Evolutionary conservation across 2,329 filamentous ascomycete genomes (phyloP), one percentile per base, ranked within the genome.

Genomic region (Monascus ruber): DNA sequence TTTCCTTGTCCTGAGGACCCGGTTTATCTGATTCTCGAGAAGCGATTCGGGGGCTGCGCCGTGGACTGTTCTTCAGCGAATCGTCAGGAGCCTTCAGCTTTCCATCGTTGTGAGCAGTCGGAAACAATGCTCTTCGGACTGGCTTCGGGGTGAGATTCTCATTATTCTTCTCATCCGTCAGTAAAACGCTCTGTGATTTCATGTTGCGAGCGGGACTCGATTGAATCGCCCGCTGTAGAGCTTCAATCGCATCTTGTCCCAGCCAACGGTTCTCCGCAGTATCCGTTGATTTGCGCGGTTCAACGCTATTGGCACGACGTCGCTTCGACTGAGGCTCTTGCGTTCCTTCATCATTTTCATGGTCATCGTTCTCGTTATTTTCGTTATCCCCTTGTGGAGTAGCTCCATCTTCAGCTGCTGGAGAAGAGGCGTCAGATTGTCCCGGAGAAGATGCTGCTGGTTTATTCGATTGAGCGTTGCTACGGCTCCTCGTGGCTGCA

Each of bases 181-280:
- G 36, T 32, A 52, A 33, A 42, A 47, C 38, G 37, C 64, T 58
- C 36, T 66, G 67, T 35, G 56, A 64, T 41, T 69, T 69, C 40
- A 65, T 55, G 41, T 73, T 66, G 24, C 71, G 66, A 24, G 67
- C 71, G 9, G 77, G 77, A 47, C 77, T 81, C 4, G 77, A 80
- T 48, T 78, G 74, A 26, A 79, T 73, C 34, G 73, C 74, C 42
- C 72, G 68, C 42, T 65, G 62, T 33, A 75, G 58, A 6, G 69
- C 69, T 37, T 69, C 67, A 32, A 65, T 55, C 7, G 62, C 59
- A 44, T 63, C 54, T 28, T 62, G 51, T 32, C 63, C 57, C 36
- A 60, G 49, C 59, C 59, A 62, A 38, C 54, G 55, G 36, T 44
- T 49, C 36, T 54, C 49, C n/a, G 51, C 48, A 28, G 45, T 57